phyloP scores from a whole-genome alignment of 192 early-diverging fungal species.

The Chytriomyces sp. region DNA sequence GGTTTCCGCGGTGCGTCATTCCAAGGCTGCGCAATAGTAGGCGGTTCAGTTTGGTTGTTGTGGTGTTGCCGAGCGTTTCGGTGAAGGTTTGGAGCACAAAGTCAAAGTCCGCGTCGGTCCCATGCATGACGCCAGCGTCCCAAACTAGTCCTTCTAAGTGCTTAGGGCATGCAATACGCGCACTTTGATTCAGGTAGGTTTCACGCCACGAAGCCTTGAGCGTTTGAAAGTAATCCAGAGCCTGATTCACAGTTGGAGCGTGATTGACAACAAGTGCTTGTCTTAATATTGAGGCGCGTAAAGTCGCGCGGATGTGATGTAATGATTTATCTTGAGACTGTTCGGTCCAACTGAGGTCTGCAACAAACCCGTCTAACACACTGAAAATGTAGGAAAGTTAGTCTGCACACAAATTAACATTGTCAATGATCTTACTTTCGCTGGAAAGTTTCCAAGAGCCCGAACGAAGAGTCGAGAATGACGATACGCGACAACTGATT shows the following conservation, averaged over 20 bases:
- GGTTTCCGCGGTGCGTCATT: too few relatives aligned
- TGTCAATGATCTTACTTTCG: background rate
- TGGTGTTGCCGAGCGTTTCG: too few relatives aligned
- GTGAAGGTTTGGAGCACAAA: too few relatives aligned
- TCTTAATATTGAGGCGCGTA: constrained; percentile 27
- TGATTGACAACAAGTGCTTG: constrained; percentile 29
- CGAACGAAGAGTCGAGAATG: background rate
- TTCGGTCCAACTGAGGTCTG: constrained; percentile 2
- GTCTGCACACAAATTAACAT: background rate
- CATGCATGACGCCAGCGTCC: constrained; percentile 41
- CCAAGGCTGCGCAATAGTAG: too few relatives aligned
- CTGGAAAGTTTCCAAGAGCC: background rate
- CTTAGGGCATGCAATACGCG: background rate
- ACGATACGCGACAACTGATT: background rate
- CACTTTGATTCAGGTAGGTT: background rate
- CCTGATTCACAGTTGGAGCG: constrained; percentile 13
- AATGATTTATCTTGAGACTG: background rate
- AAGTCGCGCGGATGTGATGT: constrained; percentile 24
- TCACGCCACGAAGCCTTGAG: constrained; percentile 7
- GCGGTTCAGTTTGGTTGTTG: too few relatives aligned
- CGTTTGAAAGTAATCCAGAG: constrained; percentile 29
- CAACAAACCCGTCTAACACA: background rate
- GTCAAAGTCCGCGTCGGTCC: constrained; percentile 37
- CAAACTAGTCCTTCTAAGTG: constrained; percentile 42
- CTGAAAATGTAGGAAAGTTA: background rate